Conservation (phyloP, 768 basidiomycete species). For the Amanita brunnescens region DNA sequence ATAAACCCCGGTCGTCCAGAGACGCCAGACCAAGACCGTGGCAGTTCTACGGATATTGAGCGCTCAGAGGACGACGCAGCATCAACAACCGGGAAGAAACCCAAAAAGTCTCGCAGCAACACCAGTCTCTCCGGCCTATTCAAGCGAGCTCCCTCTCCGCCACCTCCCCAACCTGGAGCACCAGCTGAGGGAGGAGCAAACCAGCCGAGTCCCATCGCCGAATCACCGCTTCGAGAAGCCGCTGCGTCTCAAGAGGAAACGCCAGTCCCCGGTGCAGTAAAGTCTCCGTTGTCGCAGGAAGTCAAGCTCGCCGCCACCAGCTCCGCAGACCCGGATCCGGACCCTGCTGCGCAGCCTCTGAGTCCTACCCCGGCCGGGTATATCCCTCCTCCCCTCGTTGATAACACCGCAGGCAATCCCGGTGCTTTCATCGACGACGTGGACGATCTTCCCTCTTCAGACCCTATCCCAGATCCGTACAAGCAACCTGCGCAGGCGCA, state of each 20-base stretch:
- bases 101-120: constrained; percentile 11
- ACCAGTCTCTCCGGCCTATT: constrained; percentile 10
- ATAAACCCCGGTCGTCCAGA: constrained; percentile 29
- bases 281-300: constrained; percentile 33
- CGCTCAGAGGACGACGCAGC: constrained; percentile 22
- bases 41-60: constrained; percentile 15
- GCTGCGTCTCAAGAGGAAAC: constrained; percentile 24
- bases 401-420: constrained; percentile 32
- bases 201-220: constrained; percentile 57
- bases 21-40: constrained; percentile 17
- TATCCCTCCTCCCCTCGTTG: constrained; percentile 30
- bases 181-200: constrained; percentile 6
- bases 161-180: constrained; percentile 16
- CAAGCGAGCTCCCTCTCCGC: constrained; percentile 2
- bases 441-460: constrained; percentile 30
- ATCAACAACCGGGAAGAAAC: constrained; percentile 11
- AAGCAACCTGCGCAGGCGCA: neutral
- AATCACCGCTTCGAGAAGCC: constrained; percentile 56
- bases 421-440: constrained; percentile 46
- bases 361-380: constrained; percentile 15
- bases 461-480: constrained; percentile 22
- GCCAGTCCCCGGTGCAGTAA: constrained; percentile 21
- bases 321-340: no score
- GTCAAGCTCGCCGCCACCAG: constrained; percentile 9
- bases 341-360: neutral